These are phyloP conservation scores for Dothideomycetes sp. DNA, from an alignment of 2,329 filamentous ascomycete genomes.

Conservation along the genomic window DNA sequence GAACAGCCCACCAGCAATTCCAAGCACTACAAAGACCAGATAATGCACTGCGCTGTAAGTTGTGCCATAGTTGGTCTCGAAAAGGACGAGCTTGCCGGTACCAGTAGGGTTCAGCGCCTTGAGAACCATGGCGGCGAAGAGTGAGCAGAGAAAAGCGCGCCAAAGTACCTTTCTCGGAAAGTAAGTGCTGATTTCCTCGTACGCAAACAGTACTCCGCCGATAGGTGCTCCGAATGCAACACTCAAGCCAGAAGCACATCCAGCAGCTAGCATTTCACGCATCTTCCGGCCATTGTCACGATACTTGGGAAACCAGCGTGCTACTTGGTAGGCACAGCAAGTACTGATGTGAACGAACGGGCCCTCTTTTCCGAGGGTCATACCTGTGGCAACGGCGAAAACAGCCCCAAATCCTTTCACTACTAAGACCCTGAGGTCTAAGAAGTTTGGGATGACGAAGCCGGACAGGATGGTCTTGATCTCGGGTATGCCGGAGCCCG, in stretches of 20 bases:
- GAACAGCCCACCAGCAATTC: slow-evolving; percentile 46
- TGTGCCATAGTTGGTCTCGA: slow-evolving; percentile 48
- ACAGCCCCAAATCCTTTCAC: slow-evolving; percentile 48
- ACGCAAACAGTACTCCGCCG: slow-evolving; percentile 49
- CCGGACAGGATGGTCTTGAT: slow-evolving; percentile 51
- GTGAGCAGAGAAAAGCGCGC: slow-evolving; percentile 47
- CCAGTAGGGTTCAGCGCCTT: slow-evolving; percentile 49
- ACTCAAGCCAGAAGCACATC: slow-evolving; percentile 46
- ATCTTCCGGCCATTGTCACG: slow-evolving; percentile 46
- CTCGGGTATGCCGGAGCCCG: slow-evolving; percentile 49
- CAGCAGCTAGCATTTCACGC: slow-evolving; percentile 46
- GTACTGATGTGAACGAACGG: slow-evolving; percentile 52
- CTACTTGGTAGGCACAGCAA: slow-evolving; percentile 45
- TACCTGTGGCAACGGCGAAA: slow-evolving; percentile 48
- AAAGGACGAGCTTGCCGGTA: slow-evolving; percentile 49
- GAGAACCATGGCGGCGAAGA: slow-evolving; percentile 44
- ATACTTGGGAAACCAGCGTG: slow-evolving; percentile 44
- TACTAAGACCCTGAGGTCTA: slow-evolving; percentile 43
- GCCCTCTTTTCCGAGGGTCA: slow-evolving; percentile 52
- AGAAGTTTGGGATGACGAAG: slow-evolving; percentile 48
- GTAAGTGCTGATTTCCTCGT: slow-evolving; percentile 50
- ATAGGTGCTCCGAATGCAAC: slow-evolving; percentile 54
- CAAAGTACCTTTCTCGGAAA: slow-evolving; percentile 50
- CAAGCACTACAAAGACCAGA: slow-evolving; percentile 45
- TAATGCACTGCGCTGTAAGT: slow-evolving; percentile 47